Evolutionary conservation across 768 basidiomycete species (phyloP), one percentile per base, ranked within the genome.

Genomic region (Auriscalpium microsporum): DNA sequence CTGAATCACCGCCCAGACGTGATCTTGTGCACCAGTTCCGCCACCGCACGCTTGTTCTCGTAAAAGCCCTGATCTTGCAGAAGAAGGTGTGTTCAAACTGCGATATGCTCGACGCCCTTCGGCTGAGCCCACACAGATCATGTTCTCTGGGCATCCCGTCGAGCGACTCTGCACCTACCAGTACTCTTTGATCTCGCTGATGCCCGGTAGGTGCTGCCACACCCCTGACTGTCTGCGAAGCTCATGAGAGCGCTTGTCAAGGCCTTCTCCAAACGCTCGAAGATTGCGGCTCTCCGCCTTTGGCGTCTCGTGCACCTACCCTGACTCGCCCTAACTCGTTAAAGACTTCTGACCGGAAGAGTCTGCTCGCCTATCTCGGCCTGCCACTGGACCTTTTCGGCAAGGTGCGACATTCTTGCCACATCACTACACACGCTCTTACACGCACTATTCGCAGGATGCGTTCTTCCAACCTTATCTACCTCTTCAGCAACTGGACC

Each of bases 401-500:
- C 54, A 87, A 87, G 77, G 92, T 91, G 57, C 14, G 50, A 37
- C 10, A 38, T 45, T 33, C n/a, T 10, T 3, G 23, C 10, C 45
- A 19, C 28, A 44, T 10, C 46, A 19, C 55, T 38, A 54, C 40
- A 52, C 23, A 16, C 42, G 36, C 7, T 21, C 19, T 10, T 37
- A 8, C 47, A 34, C 17, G 10, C 2, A 56, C 40, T 48, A 48
- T 34, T 9, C 2, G 46, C 61, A 92, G 86, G 90, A 93, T 62
- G 80, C 93, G 4, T 94, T 98, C 73, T 99, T 99, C 73, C 96
- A 99, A 68, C 96, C 96, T 2, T 99, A 98, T 67, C 74, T 98
- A 11, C 95, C 96, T 0, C 70, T 99, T 2, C 96, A 99, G 68
- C 94, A 99, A 70, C 74, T 96, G 7, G 94, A 97, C 58, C 82